Conservation (phyloP, 495 filamentous ascomycete genomes). For the Entonaema liquescens region DNA sequence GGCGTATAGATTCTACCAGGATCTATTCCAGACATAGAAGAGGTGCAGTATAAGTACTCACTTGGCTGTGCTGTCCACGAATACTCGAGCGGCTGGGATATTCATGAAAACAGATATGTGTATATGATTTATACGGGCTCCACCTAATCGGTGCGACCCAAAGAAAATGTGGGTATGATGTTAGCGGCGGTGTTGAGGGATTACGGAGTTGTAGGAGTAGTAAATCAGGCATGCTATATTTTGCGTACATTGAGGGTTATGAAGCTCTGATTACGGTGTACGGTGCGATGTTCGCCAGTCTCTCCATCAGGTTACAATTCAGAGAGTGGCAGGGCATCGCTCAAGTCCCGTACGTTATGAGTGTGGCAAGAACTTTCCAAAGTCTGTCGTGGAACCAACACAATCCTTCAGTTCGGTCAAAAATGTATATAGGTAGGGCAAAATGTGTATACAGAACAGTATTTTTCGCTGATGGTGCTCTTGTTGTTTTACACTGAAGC, state of each 20-base stretch:
- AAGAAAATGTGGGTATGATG: background rate
- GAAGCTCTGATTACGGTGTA: background rate
- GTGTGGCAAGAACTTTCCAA: too few species aligned
- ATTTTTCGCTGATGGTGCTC: background rate
- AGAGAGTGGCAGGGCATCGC: background rate
- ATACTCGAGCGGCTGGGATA: background rate
- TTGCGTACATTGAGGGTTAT: background rate
- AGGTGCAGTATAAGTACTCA: background rate
- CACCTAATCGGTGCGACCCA: background rate
- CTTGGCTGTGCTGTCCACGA: background rate
- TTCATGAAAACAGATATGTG: background rate
- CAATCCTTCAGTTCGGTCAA: background rate
- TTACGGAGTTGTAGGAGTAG: conserved; percentile 3
- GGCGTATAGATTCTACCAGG: background rate
- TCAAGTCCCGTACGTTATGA: background rate
- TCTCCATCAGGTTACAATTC: background rate
- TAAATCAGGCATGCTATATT: background rate
- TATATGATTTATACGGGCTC: background rate
- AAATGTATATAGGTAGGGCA: background rate
- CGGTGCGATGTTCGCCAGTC: background rate
- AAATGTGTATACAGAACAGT: background rate
- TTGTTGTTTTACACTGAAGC: background rate
- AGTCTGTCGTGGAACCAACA: too few species aligned
- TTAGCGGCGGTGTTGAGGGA: background rate
- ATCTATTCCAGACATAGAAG: conserved; percentile 9